phyloP scores from a whole-genome alignment of 2,329 filamentous ascomycete species.

The Fusarium avenaceum region DNA sequence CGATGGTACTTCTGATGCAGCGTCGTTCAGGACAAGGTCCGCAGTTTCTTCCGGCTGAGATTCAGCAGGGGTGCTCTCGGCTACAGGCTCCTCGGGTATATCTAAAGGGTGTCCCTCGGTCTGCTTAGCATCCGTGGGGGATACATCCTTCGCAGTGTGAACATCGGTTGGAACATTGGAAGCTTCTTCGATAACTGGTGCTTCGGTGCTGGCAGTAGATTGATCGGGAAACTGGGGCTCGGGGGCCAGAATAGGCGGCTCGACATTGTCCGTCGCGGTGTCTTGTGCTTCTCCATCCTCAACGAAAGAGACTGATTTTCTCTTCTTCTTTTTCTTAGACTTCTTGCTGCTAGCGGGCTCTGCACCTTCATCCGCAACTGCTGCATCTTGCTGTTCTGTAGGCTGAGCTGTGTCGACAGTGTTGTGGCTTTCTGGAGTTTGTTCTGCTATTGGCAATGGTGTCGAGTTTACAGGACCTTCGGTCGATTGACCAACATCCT shows the following conservation, averaged over 20 bases:
- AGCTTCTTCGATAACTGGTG: neutral
- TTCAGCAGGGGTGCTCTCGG: slow-evolving; percentile 17
- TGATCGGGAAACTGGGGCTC: slow-evolving; percentile 27
- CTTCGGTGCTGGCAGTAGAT: neutral
- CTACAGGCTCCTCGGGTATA: neutral
- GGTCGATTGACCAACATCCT: neutral
- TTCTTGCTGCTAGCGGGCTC: slow-evolving; percentile 43
- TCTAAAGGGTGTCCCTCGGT: neutral
- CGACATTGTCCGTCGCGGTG: slow-evolving; percentile 18
- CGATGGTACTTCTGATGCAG: slow-evolving; percentile 21
- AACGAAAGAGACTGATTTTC: slow-evolving; percentile 41
- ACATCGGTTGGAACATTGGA: neutral
- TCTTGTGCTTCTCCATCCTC: slow-evolving; percentile 30
- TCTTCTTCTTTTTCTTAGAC: slow-evolving; percentile 52
- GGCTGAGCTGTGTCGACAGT: neutral
- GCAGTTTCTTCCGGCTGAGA: slow-evolving; percentile 12
- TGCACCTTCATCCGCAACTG: slow-evolving; percentile 36
- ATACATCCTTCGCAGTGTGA: neutral
- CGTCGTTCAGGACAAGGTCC: slow-evolving; percentile 3
- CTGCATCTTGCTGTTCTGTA: slow-evolving; percentile 10
- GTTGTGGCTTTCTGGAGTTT: neutral
- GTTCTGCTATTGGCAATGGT: slow-evolving; percentile 3
- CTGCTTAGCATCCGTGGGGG: slow-evolving; percentile 17
- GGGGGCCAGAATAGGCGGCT: slow-evolving; percentile 14
- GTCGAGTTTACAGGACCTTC: slow-evolving; percentile 3